Percentiles rank a stretch among this genome's conserved stretches.
phyloP scores from a whole-genome alignment of 2,329 filamentous ascomycete genomes.

The Colletotrichum kahawae region DNA sequence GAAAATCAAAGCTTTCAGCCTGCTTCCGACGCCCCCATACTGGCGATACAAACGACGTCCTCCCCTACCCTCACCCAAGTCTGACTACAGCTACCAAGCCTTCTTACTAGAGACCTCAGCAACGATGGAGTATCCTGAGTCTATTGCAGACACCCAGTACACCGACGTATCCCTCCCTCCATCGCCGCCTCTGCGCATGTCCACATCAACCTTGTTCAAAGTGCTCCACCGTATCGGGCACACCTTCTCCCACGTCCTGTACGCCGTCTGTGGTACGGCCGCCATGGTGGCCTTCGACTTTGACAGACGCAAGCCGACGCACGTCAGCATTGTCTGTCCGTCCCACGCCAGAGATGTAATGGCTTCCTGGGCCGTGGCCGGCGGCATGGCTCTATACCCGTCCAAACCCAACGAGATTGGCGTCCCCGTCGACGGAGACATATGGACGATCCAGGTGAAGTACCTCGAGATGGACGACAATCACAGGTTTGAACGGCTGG shows the following conservation, averaged over 20 bases:
- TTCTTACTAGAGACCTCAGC: background rate
- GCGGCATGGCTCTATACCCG: conserved; percentile 32
- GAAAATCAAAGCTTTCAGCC: background rate
- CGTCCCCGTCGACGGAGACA: conserved; percentile 41
- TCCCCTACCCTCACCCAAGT: background rate
- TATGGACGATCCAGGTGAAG: conserved; percentile 40
- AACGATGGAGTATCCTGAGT: background rate
- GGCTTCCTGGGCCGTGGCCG: conserved; percentile 42
- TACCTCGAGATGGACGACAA: conserved; percentile 29
- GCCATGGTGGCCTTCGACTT: conserved; percentile 52
- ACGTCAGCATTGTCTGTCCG: conserved; percentile 48
- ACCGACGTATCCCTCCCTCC: background rate
- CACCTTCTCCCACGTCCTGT: conserved; percentile 47
- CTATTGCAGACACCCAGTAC: background rate
- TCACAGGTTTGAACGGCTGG: conserved; percentile 34
- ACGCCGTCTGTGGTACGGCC: conserved; percentile 50
- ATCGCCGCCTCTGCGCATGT: conserved; percentile 24
- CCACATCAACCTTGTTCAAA: conserved; percentile 33
- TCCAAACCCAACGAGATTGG: conserved; percentile 45
- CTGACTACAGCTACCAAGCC: background rate
- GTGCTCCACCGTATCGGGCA: conserved; percentile 43
- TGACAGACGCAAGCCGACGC: conserved; percentile 27
- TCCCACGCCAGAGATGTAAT: conserved; percentile 38
- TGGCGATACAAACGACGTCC: background rate
- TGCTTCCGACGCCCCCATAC: background rate